Conservation (phyloP, 768 basidiomycete genomes). For the Udeniomyces megalosporus region DNA sequence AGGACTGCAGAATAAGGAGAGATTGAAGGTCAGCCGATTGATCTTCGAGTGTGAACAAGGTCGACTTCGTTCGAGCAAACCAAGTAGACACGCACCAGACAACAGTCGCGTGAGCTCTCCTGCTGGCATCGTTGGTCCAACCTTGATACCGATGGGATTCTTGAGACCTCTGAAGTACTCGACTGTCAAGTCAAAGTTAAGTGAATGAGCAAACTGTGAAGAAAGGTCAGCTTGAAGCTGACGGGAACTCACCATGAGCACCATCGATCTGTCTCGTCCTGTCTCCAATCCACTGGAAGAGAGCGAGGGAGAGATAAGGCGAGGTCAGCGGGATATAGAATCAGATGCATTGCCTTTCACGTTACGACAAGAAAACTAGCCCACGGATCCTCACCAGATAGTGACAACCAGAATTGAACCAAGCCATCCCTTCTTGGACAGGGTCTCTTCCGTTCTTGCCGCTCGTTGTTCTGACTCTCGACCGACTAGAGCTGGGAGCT, state of each 20-base stretch:
- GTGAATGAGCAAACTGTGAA: background rate
- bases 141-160: conserved; percentile 91
- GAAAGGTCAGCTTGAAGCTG: too few relatives aligned
- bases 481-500: background rate
- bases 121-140: conserved; percentile 68
- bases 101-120: conserved; percentile 64
- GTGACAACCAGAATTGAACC: conserved; percentile 13
- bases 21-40: background rate
- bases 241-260: conserved; percentile 65
- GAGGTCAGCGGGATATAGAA: too few relatives aligned
- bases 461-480: background rate
- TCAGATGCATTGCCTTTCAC: too few relatives aligned
- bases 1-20: conserved; percentile 41
- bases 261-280: conserved; percentile 79
- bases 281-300: conserved; percentile 96
- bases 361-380: too few relatives aligned
- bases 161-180: conserved; percentile 71
- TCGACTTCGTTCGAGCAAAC: too few relatives aligned
- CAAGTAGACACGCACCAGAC: conserved; percentile 46
- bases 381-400: background rate
- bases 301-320: background rate
- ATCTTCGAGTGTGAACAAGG: background rate
- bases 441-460: background rate
- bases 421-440: conserved; percentile 2
- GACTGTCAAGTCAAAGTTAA: background rate